These are phyloP conservation scores for Fraxinus sp. DNA, from an alignment of 305 asterid genomes.

Conservation along the genomic window DNA sequence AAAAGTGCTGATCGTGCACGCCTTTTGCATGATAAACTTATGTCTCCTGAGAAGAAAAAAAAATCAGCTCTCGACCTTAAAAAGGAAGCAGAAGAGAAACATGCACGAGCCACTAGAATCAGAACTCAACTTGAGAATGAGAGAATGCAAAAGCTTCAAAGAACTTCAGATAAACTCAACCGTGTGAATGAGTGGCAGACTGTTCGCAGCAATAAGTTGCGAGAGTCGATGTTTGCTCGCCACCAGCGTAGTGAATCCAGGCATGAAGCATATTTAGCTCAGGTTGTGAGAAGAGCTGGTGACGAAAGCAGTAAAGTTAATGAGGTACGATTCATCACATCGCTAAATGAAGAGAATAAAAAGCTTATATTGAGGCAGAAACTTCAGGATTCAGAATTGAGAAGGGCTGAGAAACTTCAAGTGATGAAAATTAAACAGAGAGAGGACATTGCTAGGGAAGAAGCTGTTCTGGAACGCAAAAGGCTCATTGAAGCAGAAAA, in stretches of 20 bases:
- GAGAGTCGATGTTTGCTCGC: constrained; percentile 94
- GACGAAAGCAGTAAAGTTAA: constrained; percentile 98
- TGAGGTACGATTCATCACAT: constrained; percentile 97
- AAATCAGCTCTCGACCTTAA: constrained; percentile 85
- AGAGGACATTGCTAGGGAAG: constrained; percentile 97
- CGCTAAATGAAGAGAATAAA: constrained; percentile 95
- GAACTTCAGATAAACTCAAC: constrained; percentile 85
- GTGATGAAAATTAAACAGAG: constrained; percentile 78
- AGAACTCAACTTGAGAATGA: constrained; percentile 92
- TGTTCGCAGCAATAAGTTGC: constrained; percentile 81
- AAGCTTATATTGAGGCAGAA: constrained; percentile 87
- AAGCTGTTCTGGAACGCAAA: constrained; percentile 95
- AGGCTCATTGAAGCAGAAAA: constrained; percentile 95
- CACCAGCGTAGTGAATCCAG: constrained; percentile 89
- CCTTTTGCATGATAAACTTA: constrained; percentile 87
- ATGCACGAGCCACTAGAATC: constrained; percentile 96
- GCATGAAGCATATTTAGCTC: constrained; percentile 92
- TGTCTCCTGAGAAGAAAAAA: constrained; percentile 97
- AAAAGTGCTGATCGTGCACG: constrained; percentile 86
- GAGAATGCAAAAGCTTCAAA: constrained; percentile 93
- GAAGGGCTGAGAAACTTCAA: constrained; percentile 96
- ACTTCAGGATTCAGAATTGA: constrained; percentile 83
- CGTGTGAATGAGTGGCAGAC: constrained; percentile 96
- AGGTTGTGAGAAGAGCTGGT: constrained; percentile 96
- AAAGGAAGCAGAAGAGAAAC: constrained; percentile 95